Base-by-base conservation (phyloP, 176 grass and related monocot species). In the Sorghum bicolor region DNA sequence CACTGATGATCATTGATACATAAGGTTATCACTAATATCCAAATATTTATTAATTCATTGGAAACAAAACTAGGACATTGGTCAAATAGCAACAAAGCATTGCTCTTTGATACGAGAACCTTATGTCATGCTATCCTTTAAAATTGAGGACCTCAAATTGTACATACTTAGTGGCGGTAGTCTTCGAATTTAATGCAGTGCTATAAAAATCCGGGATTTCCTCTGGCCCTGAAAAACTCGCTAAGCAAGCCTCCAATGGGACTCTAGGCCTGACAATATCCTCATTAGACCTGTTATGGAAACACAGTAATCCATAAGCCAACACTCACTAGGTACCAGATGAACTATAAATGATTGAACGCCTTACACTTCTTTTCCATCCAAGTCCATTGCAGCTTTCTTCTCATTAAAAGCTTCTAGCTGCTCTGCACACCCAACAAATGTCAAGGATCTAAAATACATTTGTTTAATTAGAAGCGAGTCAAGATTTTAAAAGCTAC, bases 181-280 rank as follows among this genome's bases (percentile, higher is more conserved):
- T 99, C 81, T 99, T 96, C 8, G 89, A 85, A 90, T 94, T 96
- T 80, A 99, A 90, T 87, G 96, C 93, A 68, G 91, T 90, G 82
- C 96, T 99, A 72, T 91, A 88, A 87, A 96, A 99, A 36, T 94
- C 96, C 44, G 86, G 86, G 38, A 99, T 79, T 84, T 99, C 96
- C 38, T 99, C 91, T 6, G 89, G 85, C 82, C 87, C 89, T 55
- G 93, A 88, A 89, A 96, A 99, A 86, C 36, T 94, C 55, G 96
- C 81, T 44, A 99, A 84, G 78, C 96, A 99, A 79, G 96, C 96
- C 82, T 96, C 93, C 37, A 99, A 84, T 17, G 93, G 91, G 6
- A 99, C 93, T 89, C 93, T 91, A 81, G 93, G 96, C 72, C 96
- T 91, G 74, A 96, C 93, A 58, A 96, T 96, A 89, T 99, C 89